Evolutionary conservation across 2,329 filamentous ascomycete genomes (phyloP).

Genomic region (Fusarium verticillioides): DNA sequence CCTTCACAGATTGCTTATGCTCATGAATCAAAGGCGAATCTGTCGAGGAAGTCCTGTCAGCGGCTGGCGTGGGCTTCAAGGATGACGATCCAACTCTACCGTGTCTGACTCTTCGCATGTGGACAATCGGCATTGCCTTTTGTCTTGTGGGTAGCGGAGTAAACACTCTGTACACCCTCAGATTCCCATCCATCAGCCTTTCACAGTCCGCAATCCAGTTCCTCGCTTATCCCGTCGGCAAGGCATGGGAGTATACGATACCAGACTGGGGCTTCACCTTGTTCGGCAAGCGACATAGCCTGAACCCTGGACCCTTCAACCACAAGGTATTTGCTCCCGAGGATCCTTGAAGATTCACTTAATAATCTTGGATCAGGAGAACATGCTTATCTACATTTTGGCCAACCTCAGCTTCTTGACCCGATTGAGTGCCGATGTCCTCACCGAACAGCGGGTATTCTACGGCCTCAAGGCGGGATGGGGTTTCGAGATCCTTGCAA

Average conservation of each 20-base stretch:
- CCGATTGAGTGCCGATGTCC: constrained; percentile 49
- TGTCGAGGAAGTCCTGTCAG: constrained; percentile 43
- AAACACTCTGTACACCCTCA: constrained; percentile 57
- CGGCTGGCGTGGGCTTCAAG: constrained; percentile 46
- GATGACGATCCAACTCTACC: constrained; percentile 45
- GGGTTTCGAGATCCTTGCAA: constrained; percentile 62
- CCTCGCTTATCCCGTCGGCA: constrained; percentile 57
- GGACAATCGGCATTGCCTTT: constrained; percentile 52
- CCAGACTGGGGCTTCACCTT: constrained; percentile 47
- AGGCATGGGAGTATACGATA: constrained; percentile 49
- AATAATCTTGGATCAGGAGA: constrained; percentile 50
- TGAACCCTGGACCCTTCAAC: constrained; percentile 56
- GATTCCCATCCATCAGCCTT: constrained; percentile 48
- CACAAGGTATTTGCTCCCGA: constrained; percentile 39
- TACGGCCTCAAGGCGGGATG: constrained; percentile 57
- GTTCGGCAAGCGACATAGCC: constrained; percentile 40
- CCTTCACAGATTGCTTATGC: no score
- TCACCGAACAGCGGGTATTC: constrained; percentile 53
- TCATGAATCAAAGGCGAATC: constrained; percentile 8
- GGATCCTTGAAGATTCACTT: rapidly evolving
- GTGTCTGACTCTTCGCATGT: constrained; percentile 54
- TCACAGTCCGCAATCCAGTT: constrained; percentile 54
- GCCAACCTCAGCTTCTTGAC: constrained; percentile 63
- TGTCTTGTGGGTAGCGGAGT: constrained; percentile 51
- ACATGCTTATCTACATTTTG: constrained; percentile 65